Evolutionary conservation across 208 protist genomes (phyloP).

Genomic region (Wallacemonas sp.): DNA sequence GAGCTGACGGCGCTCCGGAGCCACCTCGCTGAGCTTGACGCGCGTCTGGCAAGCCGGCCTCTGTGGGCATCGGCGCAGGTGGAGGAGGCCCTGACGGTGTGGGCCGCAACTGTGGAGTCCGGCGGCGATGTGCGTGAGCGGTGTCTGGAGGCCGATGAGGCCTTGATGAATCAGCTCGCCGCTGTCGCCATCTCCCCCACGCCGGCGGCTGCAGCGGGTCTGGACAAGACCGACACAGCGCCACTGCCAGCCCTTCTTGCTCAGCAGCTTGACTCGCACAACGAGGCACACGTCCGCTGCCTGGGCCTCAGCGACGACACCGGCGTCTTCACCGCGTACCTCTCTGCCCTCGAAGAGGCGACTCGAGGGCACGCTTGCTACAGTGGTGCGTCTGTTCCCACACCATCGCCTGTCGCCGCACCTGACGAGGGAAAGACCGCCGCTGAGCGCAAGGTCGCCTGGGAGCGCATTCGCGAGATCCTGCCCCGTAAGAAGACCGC

Average conservation of each 20-base stretch:
- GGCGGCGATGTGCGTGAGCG: background rate
- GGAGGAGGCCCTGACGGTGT: background rate
- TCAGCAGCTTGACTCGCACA: background rate
- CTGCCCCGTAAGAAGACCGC: slow-evolving; percentile 10
- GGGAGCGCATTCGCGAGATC: slow-evolving; percentile 14
- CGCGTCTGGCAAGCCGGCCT: background rate
- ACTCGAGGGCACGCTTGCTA: too few relatives aligned
- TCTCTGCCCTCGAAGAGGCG: too few relatives aligned
- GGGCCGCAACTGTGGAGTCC: background rate
- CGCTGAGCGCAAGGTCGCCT: slow-evolving; percentile 11
- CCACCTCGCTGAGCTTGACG: slow-evolving; percentile 8
- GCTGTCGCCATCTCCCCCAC: background rate
- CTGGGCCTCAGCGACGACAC: too few relatives aligned
- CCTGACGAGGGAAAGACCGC: slow-evolving; percentile 9
- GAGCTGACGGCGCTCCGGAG: slow-evolving; percentile 14
- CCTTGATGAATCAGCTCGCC: slow-evolving; percentile 3
- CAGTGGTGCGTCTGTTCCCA: too few relatives aligned
- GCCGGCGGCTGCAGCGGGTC: too few relatives aligned
- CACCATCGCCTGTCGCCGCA: too few relatives aligned
- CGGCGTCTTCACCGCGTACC: too few relatives aligned
- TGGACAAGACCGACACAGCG: too few relatives aligned
- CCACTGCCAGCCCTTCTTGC: background rate
- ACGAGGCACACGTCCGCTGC: background rate
- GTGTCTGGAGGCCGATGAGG: slow-evolving; percentile 10
- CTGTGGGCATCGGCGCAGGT: background rate